phyloP scores from a whole-genome alignment of 1,139 yeast species.

The Tardiomyces blankii region DNA sequence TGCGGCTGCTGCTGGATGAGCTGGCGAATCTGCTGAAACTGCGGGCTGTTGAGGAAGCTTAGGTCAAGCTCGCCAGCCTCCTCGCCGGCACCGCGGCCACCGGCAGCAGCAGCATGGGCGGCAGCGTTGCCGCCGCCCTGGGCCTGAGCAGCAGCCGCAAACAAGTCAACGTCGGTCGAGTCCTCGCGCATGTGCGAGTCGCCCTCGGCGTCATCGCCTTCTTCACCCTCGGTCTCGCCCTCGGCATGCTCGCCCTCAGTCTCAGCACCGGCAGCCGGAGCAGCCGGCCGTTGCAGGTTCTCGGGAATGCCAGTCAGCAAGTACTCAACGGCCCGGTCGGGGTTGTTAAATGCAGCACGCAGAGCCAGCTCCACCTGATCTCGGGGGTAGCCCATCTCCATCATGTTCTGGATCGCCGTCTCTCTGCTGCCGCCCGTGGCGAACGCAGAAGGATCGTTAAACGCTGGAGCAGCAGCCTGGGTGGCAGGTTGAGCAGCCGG shows the following conservation, averaged over 20 bases:
- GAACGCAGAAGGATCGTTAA: constrained; percentile 26
- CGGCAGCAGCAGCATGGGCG: background rate
- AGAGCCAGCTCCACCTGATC: constrained; percentile 81
- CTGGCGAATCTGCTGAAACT: constrained; percentile 53
- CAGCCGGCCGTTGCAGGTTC: constrained; percentile 6
- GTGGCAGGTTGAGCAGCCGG: constrained; percentile 7
- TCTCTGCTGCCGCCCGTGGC: constrained; percentile 59
- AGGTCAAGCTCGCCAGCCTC: constrained; percentile 16
- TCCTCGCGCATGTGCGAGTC: constrained; percentile 19
- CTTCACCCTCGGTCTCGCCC: constrained; percentile 51
- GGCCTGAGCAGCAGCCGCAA: constrained; percentile 22
- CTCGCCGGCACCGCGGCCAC: constrained; percentile 2
- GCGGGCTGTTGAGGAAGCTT: constrained; percentile 32
- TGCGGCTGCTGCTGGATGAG: constrained; percentile 83
- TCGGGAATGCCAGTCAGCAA: constrained; percentile 86
- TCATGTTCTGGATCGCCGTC: constrained; percentile 61
- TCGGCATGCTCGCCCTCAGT: constrained; percentile 39
- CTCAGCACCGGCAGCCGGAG: constrained; percentile 9
- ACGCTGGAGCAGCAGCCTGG: constrained; percentile 12
- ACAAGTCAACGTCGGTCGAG: constrained; percentile 25
- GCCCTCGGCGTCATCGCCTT: constrained; percentile 11
- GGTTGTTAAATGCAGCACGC: constrained; percentile 93
- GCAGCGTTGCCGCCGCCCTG: constrained; percentile 17
- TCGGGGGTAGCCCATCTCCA: constrained; percentile 95
- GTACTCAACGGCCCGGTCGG: constrained; percentile 97